Base-by-base conservation (phyloP, 768 basidiomycete species). In the Amanita fuliginea region DNA sequence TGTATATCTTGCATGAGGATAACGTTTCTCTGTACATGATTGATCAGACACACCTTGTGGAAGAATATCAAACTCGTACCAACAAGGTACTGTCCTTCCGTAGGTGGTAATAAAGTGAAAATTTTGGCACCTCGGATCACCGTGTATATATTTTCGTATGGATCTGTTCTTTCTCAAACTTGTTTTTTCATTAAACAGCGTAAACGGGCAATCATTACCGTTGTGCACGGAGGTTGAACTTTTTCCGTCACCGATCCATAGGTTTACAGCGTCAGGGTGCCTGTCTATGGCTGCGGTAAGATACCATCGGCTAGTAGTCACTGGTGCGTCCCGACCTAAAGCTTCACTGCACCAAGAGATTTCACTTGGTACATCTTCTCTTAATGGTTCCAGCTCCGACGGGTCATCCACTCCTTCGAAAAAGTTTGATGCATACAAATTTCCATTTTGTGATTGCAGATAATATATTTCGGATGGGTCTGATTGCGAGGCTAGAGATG, bases 61-160 rank as follows among this genome's bases (percentile, higher is more conserved):
- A 37, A 47, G 42, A 32, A 37, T 51, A 19, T 18, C 24, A 37
- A 32, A 14, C 6, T 24, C 69, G 44, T 51, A 91, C 93, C 92
- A 69, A 81, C 63, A 33, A 95, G 60, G 64, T 78, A 85, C 76
- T 83, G 84, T 16, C 86, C 83, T 59, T 94, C 93, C n/a, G 84
- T 84, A 2, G 94, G 94, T 1, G 93, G 87, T 18, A 93, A 65
- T 9, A 97, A 72, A 0, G 83, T 83, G 59, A 97, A 96, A 34
- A 83, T 80, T 59, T 96, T 97, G 41, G 74, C 66, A 9, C 92
- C 94, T 40, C 86, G 75, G 45, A 93, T 67, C 26, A 97, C 89
- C 4, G 83, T 78, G 64, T 96, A 96, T 48, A 96, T 78, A 62
- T 96, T 97, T 67, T 96, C 93, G 56, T 93, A 96, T 0, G 90